Evolutionary conservation across 805 yeast genomes (phyloP).

Genomic region (Zygotorulaspora sp.): DNA sequence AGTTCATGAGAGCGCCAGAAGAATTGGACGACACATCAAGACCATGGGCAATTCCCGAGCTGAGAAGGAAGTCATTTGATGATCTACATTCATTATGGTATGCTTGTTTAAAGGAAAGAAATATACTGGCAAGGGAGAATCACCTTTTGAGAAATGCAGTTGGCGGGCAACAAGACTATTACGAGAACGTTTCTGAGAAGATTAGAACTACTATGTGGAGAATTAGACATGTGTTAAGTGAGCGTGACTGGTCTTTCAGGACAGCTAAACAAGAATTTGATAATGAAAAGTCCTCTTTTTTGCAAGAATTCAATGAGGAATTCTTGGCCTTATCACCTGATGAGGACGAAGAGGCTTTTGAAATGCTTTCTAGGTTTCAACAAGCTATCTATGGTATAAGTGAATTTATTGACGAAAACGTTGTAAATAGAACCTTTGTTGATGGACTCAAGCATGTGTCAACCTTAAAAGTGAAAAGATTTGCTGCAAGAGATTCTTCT

Average conservation of each 20-base stretch:
- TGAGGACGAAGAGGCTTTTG: slow-evolving; percentile 57
- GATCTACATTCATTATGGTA: slow-evolving; percentile 93
- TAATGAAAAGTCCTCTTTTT: slow-evolving; percentile 42
- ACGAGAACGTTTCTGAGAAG: slow-evolving; percentile 37
- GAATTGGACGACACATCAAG: slow-evolving; percentile 57
- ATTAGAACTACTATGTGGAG: slow-evolving; percentile 66
- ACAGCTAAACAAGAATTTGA: slow-evolving; percentile 49
- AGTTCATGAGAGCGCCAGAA: slow-evolving; percentile 54
- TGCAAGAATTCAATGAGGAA: slow-evolving; percentile 51
- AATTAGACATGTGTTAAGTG: slow-evolving; percentile 82
- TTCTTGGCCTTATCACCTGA: slow-evolving; percentile 54
- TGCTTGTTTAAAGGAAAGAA: slow-evolving; percentile 75
- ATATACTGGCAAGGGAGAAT: slow-evolving; percentile 69
- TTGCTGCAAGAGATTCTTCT: slow-evolving; percentile 45
- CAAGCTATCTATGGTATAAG: slow-evolving; percentile 83
- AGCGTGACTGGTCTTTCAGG: slow-evolving; percentile 69
- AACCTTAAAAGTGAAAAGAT: slow-evolving; percentile 57
- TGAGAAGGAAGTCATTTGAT: slow-evolving; percentile 85
- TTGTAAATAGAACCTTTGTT: slow-evolving; percentile 54
- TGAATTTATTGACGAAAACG: slow-evolving; percentile 52
- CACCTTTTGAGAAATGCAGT: slow-evolving; percentile 48
- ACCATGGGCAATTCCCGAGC: slow-evolving; percentile 83
- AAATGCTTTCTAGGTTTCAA: slow-evolving; percentile 72
- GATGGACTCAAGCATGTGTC: slow-evolving; percentile 70
- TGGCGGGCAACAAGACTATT: slow-evolving; percentile 38